Evolutionary conservation across 495 filamentous ascomycete genomes (phyloP).

Genomic region (Neurospora sp.): DNA sequence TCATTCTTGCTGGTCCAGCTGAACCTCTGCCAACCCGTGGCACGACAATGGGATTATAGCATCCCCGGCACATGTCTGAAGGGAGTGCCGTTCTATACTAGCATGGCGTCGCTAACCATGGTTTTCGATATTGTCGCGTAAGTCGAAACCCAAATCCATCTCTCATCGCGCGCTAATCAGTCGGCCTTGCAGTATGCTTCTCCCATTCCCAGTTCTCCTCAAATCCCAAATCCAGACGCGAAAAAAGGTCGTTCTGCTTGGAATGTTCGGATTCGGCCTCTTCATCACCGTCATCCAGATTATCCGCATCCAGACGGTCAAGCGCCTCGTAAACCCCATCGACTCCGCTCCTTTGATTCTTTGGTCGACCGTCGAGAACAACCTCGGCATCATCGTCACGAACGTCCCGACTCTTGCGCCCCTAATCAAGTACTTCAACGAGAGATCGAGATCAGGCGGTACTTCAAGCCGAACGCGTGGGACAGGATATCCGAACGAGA

Average conservation of each 20-base stretch:
- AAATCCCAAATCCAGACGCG: conserved; percentile 28
- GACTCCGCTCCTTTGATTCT: conserved; percentile 37
- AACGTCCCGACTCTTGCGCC: conserved; percentile 42
- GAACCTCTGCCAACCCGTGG: conserved; percentile 36
- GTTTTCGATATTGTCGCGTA: conserved; percentile 39
- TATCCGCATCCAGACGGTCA: conserved; percentile 42
- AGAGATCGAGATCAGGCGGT: conserved; percentile 9
- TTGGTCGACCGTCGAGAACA: conserved; percentile 44
- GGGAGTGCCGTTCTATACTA: conserved; percentile 33
- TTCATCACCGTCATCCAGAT: conserved; percentile 47
- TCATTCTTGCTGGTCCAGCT: conserved; percentile 30
- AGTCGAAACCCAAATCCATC: conserved; percentile 4
- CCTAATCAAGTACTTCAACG: conserved; percentile 33
- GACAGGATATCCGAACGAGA: conserved; percentile 37
- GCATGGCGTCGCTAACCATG: conserved; percentile 32
- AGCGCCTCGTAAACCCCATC: conserved; percentile 29
- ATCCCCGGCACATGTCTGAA: conserved; percentile 34
- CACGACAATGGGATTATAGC: conserved; percentile 36
- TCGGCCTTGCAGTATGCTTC: conserved; percentile 26
- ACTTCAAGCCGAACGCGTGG: conserved; percentile 15
- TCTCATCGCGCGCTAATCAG: background rate
- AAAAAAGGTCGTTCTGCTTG: conserved; percentile 33
- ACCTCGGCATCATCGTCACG: conserved; percentile 40
- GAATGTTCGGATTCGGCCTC: conserved; percentile 40
- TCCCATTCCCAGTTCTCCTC: conserved; percentile 42